Evolutionary conservation across 2,329 filamentous ascomycete genomes (phyloP).

Genomic region (Aspergillus ochraceus): DNA sequence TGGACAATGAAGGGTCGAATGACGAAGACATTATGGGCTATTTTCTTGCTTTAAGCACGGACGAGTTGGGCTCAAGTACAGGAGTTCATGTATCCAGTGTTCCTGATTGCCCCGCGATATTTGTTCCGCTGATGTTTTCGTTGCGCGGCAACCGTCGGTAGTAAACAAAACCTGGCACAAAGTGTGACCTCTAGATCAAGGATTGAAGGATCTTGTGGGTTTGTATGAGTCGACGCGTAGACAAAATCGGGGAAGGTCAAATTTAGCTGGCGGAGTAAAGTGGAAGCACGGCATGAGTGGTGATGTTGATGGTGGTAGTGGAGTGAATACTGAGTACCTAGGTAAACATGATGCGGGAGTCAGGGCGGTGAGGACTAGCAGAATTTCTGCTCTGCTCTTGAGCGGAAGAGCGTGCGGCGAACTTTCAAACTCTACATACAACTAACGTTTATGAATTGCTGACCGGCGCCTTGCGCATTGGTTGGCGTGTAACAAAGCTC

Average conservation of each 20-base stretch:
- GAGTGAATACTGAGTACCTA: too few relatives aligned
- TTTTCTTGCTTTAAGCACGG: neutral
- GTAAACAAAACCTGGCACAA: conserved; percentile 13
- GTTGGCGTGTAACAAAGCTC: neutral
- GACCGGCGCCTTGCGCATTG: neutral
- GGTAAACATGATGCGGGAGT: neutral
- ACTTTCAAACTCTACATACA: too few relatives aligned
- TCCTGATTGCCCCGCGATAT: neutral
- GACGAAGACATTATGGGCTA: conserved; percentile 39
- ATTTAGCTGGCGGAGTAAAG: too few relatives aligned
- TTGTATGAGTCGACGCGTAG: neutral
- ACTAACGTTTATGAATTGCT: neutral
- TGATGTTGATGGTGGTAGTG: too few relatives aligned
- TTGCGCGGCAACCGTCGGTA: conserved; percentile 31
- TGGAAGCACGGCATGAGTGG: too few relatives aligned
- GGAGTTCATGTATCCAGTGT: neutral
- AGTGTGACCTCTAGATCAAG: neutral
- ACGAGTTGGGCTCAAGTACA: neutral
- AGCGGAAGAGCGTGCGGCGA: too few relatives aligned
- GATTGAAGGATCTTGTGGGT: too few relatives aligned
- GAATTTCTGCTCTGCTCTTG: neutral
- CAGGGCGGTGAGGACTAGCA: neutral
- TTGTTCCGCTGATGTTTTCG: conserved; percentile 10
- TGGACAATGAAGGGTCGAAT: conserved; percentile 60
- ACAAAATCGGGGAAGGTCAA: too few relatives aligned